phyloP scores from a whole-genome alignment of 768 basidiomycete species.

The Pluteus cervinus region DNA sequence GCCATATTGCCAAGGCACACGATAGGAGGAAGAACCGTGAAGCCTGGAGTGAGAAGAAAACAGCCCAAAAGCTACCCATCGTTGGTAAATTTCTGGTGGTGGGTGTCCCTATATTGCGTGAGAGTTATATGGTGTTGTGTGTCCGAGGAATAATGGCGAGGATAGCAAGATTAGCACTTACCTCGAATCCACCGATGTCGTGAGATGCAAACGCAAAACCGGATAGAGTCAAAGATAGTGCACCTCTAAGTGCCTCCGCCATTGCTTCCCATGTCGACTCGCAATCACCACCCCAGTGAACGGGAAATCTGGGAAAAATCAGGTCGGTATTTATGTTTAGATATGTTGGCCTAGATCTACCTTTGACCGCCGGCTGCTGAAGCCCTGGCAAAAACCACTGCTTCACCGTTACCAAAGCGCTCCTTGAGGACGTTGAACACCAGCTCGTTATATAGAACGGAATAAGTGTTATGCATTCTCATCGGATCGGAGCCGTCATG shows the following conservation, averaged over 20 bases:
- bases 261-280: slow-evolving; percentile 76
- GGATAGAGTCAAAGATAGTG: slow-evolving; percentile 57
- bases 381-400: slow-evolving; percentile 64
- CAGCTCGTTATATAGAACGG: slow-evolving; percentile 63
- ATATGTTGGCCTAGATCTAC: slow-evolving; percentile 18
- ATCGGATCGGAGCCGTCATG: slow-evolving; percentile 64
- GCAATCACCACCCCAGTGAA: slow-evolving; percentile 73
- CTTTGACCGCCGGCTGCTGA: slow-evolving; percentile 68
- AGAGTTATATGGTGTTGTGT: background rate
- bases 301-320: slow-evolving; percentile 24
- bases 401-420: slow-evolving; percentile 57
- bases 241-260: slow-evolving; percentile 67
- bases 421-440: slow-evolving; percentile 58
- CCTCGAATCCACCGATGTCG: slow-evolving; percentile 77
- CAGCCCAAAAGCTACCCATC: slow-evolving; percentile 72
- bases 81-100: slow-evolving; percentile 62
- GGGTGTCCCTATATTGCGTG: slow-evolving; percentile 45
- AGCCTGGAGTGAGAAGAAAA: slow-evolving; percentile 74
- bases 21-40: slow-evolving; percentile 68
- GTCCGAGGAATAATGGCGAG: background rate
- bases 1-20: slow-evolving; percentile 74
- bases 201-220: slow-evolving; percentile 71
- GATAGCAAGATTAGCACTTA: too few relatives aligned
- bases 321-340: slow-evolving; percentile 1
- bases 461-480: slow-evolving; percentile 68